phyloP scores from a whole-genome alignment of 2,329 filamentous ascomycete species.

The Exophiala lecanii-corni region DNA sequence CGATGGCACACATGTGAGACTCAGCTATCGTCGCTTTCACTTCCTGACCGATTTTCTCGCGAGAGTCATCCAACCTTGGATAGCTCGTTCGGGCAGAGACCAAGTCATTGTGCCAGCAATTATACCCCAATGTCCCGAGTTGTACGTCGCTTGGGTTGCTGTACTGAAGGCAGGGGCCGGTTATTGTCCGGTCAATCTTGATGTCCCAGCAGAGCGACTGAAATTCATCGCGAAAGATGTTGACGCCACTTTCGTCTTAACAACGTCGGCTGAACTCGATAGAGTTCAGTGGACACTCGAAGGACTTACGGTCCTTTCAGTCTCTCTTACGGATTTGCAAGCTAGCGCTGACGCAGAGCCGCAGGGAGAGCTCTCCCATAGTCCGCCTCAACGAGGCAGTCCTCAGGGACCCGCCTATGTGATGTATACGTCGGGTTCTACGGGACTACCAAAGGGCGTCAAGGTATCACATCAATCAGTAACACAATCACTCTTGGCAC shows the following conservation, averaged over 20 bases:
- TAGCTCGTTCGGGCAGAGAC: constrained; percentile 20
- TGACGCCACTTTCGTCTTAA: constrained; percentile 63
- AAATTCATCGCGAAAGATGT: constrained; percentile 79
- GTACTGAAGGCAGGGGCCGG: constrained; percentile 76
- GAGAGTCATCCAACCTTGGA: constrained; percentile 9
- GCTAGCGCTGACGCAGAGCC: not conserved
- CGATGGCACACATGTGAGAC: constrained; percentile 40
- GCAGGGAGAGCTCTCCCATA: constrained; percentile 1
- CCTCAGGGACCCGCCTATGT: constrained; percentile 65
- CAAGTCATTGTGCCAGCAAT: constrained; percentile 64
- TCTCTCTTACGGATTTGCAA: constrained; percentile 16
- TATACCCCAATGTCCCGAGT: constrained; percentile 67
- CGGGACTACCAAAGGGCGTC: constrained; percentile 84
- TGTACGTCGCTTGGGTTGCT: constrained; percentile 74
- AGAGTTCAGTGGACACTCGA: constrained; percentile 20
- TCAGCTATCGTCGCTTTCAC: constrained; percentile 55
- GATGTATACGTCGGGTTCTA: constrained; percentile 91
- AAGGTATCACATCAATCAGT: constrained; percentile 73
- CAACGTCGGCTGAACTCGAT: constrained; percentile 41
- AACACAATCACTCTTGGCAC: constrained; percentile 76
- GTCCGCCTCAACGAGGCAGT: constrained; percentile 26
- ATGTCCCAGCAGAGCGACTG: constrained; percentile 71
- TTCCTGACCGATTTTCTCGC: constrained; percentile 39
- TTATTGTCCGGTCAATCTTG: constrained; percentile 78
- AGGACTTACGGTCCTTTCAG: constrained; percentile 40